Evolutionary conservation across 495 filamentous ascomycete genomes (phyloP).

Genomic region (Pyronema omphalodes): DNA sequence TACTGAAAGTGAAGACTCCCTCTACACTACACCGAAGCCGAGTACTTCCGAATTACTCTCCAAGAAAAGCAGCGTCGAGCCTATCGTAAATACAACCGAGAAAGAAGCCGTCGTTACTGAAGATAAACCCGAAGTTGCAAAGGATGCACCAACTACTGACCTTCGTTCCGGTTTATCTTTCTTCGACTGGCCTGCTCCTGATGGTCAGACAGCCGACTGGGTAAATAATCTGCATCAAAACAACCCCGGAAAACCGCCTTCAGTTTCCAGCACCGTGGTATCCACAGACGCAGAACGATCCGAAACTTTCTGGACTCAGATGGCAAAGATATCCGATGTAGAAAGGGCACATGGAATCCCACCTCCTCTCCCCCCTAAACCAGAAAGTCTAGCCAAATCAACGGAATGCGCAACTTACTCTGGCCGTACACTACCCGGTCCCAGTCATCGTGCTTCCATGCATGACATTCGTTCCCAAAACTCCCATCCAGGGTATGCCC

Average conservation of each 20-base stretch:
- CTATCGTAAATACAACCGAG: background rate
- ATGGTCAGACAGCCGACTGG: background rate
- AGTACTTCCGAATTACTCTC: too few relatives aligned
- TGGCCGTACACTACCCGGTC: too few relatives aligned
- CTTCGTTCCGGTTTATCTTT: background rate
- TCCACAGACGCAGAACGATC: background rate
- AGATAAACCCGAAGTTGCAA: background rate
- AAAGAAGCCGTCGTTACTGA: background rate
- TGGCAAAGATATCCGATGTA: slow-evolving; percentile 1
- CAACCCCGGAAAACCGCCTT: background rate
- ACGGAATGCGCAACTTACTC: background rate
- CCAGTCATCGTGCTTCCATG: too few relatives aligned
- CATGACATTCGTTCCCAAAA: too few relatives aligned
- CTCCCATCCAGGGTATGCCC: too few relatives aligned
- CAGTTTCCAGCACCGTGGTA: background rate
- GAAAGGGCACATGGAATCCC: too few relatives aligned
- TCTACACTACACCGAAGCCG: too few relatives aligned
- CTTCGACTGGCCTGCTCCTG: background rate
- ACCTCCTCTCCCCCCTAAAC: background rate
- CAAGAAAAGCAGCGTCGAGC: background rate
- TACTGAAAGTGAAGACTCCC: too few relatives aligned
- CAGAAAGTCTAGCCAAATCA: background rate
- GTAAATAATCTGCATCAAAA: background rate
- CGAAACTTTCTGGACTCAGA: slow-evolving; percentile 3
- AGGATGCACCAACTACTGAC: background rate